Evolutionary conservation across 192 early-diverging fungal species (phyloP), one percentile per base, ranked within the genome.

Genomic region (Coemansia asiatica): DNA sequence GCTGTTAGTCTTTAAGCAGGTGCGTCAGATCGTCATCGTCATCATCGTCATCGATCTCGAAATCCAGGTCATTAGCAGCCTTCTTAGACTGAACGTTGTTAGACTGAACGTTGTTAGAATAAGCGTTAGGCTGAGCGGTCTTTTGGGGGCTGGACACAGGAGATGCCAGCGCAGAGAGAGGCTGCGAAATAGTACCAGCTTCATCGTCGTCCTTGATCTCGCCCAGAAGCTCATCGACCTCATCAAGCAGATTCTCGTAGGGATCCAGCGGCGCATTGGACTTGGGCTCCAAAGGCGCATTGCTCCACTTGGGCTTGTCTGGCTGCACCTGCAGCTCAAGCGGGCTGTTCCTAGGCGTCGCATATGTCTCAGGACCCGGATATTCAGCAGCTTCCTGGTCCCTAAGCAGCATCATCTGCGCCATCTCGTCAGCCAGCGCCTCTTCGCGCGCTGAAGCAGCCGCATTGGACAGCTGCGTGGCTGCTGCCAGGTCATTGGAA

Each of bases 181-280:
- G 23, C 18, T 46, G 49, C 21, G 57, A 38, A 25, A 61, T 4
- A 2, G 29, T 10, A 0, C 56, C 36, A 4, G 66, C 16, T 18
- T 79, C 79, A 50, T 75, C 74, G 4, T 82, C 68, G 13, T 74
- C 71, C 27, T 70, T 71, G 48, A 82, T 76, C 55, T 77, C 71
- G 18, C 72, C 75, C 22, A 82, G 62, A 15, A 82, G 68, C 68
- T 82, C 75, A 50, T 82, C 80, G 9, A 77, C 80, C 62, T 82
- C 80, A n/a, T 82, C 75, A 4, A 82, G 62, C 26, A 82, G 55
- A 38, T 77, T 72, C 71, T 82, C 80, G 21, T 82, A 82, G 33
- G 80, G 75, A 18, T 74, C 75, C 27, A 56, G 61, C 12, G 75
- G 80, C 50, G 40, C 35, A 25, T 72, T 78, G 10, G 49, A 25